Evolutionary conservation across 805 yeast genomes (phyloP).

Genomic region (Dipodascopsis uninucleata): DNA sequence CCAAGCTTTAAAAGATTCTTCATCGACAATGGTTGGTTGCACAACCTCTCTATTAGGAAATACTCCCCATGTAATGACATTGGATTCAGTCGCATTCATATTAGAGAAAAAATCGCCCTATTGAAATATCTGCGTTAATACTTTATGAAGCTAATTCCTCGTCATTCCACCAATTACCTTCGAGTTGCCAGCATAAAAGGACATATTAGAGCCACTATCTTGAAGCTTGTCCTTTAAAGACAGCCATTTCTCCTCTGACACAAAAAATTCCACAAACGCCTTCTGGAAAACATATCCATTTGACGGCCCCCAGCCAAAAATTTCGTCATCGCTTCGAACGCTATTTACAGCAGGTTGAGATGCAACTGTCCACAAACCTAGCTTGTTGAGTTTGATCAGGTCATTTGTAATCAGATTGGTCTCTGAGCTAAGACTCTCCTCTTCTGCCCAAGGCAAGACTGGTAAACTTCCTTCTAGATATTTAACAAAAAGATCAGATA

Average conservation of each 20-base stretch:
- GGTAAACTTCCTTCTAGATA: slow-evolving; percentile 68
- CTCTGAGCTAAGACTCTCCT: slow-evolving; percentile 73
- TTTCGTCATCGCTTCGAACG: slow-evolving; percentile 69
- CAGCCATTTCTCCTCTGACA: slow-evolving; percentile 71
- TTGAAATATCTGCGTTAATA: too few relatives aligned
- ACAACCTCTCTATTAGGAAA: slow-evolving; percentile 86
- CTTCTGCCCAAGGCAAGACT: slow-evolving; percentile 87
- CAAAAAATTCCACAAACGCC: slow-evolving; percentile 85
- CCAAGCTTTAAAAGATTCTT: slow-evolving; percentile 93
- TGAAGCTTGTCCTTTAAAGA: slow-evolving; percentile 52
- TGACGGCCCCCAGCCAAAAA: slow-evolving; percentile 97
- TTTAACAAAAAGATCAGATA: slow-evolving; percentile 59
- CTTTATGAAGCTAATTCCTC: too few relatives aligned
- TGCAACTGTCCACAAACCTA: slow-evolving; percentile 74
- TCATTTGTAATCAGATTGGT: slow-evolving; percentile 92
- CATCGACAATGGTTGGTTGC: slow-evolving; percentile 89
- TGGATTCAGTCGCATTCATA: slow-evolving; percentile 41
- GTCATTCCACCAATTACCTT: too few relatives aligned
- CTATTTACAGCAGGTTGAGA: slow-evolving; percentile 95
- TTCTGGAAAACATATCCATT: slow-evolving; percentile 89
- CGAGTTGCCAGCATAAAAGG: slow-evolving; percentile 72
- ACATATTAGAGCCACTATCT: slow-evolving; percentile 45
- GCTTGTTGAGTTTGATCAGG: slow-evolving; percentile 68
- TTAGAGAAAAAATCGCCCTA: slow-evolving; percentile 61
- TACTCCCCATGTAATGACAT: slow-evolving; percentile 96